These are phyloP conservation scores for Melastoma candidum DNA, from an alignment of 441 rosid genomes.

Conservation along the genomic window DNA sequence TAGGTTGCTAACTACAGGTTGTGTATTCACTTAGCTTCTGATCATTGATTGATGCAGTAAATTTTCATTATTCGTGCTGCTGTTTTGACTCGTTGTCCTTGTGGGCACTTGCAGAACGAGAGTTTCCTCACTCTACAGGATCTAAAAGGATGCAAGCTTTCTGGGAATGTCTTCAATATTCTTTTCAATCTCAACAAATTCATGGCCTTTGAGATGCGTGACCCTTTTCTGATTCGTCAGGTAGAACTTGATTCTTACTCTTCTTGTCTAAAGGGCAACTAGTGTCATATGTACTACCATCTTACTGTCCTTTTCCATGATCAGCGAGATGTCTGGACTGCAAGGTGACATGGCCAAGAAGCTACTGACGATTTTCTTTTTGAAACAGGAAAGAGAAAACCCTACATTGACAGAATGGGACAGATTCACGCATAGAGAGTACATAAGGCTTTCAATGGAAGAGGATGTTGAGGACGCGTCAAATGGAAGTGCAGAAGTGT, in stretches of 20 bases:
- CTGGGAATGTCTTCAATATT: constrained; percentile 84
- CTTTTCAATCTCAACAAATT: constrained; percentile 95
- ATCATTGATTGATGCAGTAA: not conserved
- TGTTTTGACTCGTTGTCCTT: not conserved
- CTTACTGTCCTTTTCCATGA: too few species aligned
- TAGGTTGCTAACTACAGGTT: not conserved
- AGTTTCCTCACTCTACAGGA: constrained; percentile 52
- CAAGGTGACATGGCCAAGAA: too few species aligned
- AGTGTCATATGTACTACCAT: not conserved
- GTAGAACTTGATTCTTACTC: constrained; percentile 21
- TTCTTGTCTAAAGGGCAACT: not conserved
- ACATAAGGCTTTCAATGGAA: constrained; percentile 94
- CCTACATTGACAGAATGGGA: constrained; percentile 99
- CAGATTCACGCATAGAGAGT: constrained; percentile 96
- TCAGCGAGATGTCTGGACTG: too few species aligned
- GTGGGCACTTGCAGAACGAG: constrained; percentile 42
- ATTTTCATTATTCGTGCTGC: not conserved
- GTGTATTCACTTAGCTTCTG: not conserved
- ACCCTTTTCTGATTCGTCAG: constrained; percentile 97
- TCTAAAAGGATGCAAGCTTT: constrained; percentile 77
- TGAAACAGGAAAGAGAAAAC: constrained; percentile 85
- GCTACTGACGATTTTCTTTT: not conserved
- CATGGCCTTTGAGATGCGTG: constrained; percentile 95
- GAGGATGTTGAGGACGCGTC: constrained; percentile 97
- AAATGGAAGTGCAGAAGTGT: constrained; percentile 91